Conservation (phyloP, 352 stramenopile species). For the Aphanomyces cochlioides region DNA sequence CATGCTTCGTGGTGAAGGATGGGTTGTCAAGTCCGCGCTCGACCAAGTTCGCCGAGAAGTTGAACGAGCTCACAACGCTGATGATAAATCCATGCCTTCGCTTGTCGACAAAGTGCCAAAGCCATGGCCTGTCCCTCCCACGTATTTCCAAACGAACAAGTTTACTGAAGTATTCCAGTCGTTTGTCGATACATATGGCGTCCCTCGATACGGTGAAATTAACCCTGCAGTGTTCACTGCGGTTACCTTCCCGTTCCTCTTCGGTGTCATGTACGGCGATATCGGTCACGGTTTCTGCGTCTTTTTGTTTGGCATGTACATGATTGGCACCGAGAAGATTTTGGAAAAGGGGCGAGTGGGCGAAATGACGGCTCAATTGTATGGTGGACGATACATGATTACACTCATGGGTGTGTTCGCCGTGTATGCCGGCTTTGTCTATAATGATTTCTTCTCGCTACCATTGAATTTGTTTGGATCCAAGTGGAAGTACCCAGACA, state of each 20-base stretch:
- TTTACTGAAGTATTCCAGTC: constrained; percentile 98
- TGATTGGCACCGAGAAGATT: constrained; percentile 92
- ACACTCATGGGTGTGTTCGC: constrained; percentile 98
- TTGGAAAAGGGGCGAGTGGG: constrained; percentile 77
- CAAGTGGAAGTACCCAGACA: constrained; percentile 87
- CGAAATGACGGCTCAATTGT: constrained; percentile 91
- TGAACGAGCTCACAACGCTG: constrained; percentile 65
- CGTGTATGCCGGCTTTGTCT: constrained; percentile 97
- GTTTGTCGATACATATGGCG: constrained; percentile 99
- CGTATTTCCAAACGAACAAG: constrained; percentile 99
- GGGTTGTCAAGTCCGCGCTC: constrained; percentile 61
- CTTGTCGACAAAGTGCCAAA: constrained; percentile 88
- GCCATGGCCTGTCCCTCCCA: constrained; percentile 95
- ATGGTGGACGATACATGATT: constrained; percentile 96
- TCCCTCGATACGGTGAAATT: constrained; percentile 97
- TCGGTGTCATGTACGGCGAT: constrained; percentile 99
- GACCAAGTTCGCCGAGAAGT: constrained; percentile 55
- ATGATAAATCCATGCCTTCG: constrained; percentile 74
- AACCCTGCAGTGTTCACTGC: constrained; percentile 98
- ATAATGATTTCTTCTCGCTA: constrained; percentile 99
- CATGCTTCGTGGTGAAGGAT: constrained; percentile 89
- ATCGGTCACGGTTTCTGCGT: constrained; percentile 97
- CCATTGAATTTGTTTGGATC: constrained; percentile 96
- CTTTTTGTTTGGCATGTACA: constrained; percentile 90
- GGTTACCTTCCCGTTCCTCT: constrained; percentile 99